Percentiles rank a stretch among this genome's conserved stretches.
phyloP scores from a whole-genome alignment of 805 yeast species.

The Zygosaccharomyces pseudorouxii region DNA sequence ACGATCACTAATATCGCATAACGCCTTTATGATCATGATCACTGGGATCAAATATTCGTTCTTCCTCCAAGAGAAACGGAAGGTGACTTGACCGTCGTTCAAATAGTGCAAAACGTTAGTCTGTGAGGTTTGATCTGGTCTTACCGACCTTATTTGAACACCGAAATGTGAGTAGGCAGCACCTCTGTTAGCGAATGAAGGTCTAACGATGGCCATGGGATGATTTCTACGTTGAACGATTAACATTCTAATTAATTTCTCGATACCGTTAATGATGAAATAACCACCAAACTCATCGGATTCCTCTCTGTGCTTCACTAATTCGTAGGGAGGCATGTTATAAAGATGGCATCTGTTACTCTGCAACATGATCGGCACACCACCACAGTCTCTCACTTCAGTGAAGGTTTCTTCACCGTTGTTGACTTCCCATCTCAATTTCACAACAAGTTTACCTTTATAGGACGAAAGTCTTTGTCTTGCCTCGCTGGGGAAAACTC shows the following conservation, averaged over 20 bases:
- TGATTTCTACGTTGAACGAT: constrained; percentile 97
- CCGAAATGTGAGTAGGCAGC: constrained; percentile 83
- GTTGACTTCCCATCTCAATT: constrained; percentile 81
- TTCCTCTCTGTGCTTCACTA: constrained; percentile 79
- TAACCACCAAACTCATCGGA: constrained; percentile 96
- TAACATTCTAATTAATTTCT: constrained; percentile 92
- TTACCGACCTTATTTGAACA: constrained; percentile 87
- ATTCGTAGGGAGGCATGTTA: constrained; percentile 72
- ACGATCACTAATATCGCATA: constrained; percentile 85
- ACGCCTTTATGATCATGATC: constrained; percentile 85
- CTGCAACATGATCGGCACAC: constrained; percentile 84
- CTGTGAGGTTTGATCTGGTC: constrained; percentile 97
- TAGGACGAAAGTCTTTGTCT: constrained; percentile 87
- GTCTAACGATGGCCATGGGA: constrained; percentile 96
- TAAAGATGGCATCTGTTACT: constrained; percentile 90
- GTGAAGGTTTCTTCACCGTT: constrained; percentile 70
- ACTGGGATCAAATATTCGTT: constrained; percentile 94
- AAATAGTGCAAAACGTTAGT: constrained; percentile 95
- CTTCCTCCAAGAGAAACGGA: constrained; percentile 95
- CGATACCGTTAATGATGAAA: constrained; percentile 94
- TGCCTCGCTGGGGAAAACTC: constrained; percentile 78
- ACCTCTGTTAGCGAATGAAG: constrained; percentile 92
- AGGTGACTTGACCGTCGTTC: constrained; percentile 92
- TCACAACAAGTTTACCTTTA: constrained; percentile 70
- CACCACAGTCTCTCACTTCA: constrained; percentile 88